Evolutionary conservation across 2,329 filamentous ascomycete species (phyloP), one percentile per base, ranked within the genome.

Genomic region (Scopulariopsis brevicaulis): DNA sequence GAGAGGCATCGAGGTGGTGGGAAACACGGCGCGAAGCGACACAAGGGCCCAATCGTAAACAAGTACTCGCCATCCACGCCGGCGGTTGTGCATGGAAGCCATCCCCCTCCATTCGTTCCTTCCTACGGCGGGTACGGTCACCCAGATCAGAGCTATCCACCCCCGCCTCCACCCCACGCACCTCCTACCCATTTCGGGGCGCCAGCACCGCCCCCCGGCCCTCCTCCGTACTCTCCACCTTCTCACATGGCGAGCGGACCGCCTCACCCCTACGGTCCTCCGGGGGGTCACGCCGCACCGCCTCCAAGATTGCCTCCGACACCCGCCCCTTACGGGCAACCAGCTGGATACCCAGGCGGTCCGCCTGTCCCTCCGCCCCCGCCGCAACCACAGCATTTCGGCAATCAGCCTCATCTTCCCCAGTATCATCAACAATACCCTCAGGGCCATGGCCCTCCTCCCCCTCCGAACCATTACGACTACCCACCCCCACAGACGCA

Each of bases 11-110:
- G 56, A 5, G 22, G 28, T 20, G 24, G 22, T 14, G 56, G 53
- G 8, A 58, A 46, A 32, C 35, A 58, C 24, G 35, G 28, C 8
- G 24, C 20, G 12, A 58, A 58, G 51, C 53, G 28, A 28, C 50
- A 54, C 35, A 72, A 66, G 57, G 70, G 66, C 2, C 67, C 67
- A 46, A 68, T 67, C 57, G 71, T 67, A 61, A 71, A 69, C 53
- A 71, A 71, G 63, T 71, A 71, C 57, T 62, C 65, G 10, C 70
- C 67, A 53, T 63, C 62, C 48, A 61, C 62, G 3, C 61, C 64
- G 11, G 64, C 64, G 35, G 55, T 59, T 50, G 61, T 59, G 46
- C 32, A 58, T 54, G 32, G 14, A 1, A 20, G 35, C 20, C 56
- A 58, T 48, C 22, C 56, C 6, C 28, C 46, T 15, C 25, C 50